Percentiles rank a stretch among this genome's conserved stretches.
phyloP scores from a whole-genome alignment of 768 basidiomycete species.

The Tylopilus sp. region DNA sequence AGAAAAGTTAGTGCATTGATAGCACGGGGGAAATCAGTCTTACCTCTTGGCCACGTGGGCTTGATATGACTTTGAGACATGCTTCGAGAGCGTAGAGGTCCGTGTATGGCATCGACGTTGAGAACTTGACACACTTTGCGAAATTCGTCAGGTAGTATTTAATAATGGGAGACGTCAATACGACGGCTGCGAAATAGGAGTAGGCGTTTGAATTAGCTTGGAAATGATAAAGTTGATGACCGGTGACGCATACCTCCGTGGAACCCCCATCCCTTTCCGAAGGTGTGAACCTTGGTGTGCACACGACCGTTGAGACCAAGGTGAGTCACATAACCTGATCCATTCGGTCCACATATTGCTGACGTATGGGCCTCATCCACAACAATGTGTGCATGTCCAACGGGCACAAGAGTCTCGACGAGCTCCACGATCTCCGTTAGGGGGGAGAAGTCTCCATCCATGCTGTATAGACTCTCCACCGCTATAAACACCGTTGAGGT shows the following conservation, averaged over 20 bases:
- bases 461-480: slow-evolving; percentile 55
- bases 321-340: slow-evolving; percentile 41
- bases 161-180: slow-evolving; percentile 17
- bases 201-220: not conserved
- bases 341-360: slow-evolving; percentile 45
- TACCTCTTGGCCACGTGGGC: slow-evolving; percentile 20
- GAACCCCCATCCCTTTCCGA: slow-evolving; percentile 41
- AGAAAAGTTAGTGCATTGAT: not conserved
- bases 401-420: slow-evolving; percentile 36
- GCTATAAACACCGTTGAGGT: slow-evolving; percentile 42
- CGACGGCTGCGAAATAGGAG: slow-evolving; percentile 9
- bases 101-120: slow-evolving; percentile 20
- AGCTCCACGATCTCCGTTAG: slow-evolving; percentile 40
- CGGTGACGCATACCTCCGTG: slow-evolving; percentile 16
- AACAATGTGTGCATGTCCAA: slow-evolving; percentile 40
- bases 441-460: slow-evolving; percentile 57
- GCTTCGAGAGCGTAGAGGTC: slow-evolving; percentile 33
- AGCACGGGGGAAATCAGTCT: not conserved
- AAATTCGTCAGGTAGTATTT: slow-evolving; percentile 21
- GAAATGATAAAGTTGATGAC: not conserved
- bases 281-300: slow-evolving; percentile 49
- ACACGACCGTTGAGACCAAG: slow-evolving; percentile 44
- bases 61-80: slow-evolving; percentile 33
- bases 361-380: slow-evolving; percentile 60
- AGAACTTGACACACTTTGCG: slow-evolving; percentile 17